Conservation (phyloP, 768 basidiomycete species). For the Lactarius tabidus region DNA sequence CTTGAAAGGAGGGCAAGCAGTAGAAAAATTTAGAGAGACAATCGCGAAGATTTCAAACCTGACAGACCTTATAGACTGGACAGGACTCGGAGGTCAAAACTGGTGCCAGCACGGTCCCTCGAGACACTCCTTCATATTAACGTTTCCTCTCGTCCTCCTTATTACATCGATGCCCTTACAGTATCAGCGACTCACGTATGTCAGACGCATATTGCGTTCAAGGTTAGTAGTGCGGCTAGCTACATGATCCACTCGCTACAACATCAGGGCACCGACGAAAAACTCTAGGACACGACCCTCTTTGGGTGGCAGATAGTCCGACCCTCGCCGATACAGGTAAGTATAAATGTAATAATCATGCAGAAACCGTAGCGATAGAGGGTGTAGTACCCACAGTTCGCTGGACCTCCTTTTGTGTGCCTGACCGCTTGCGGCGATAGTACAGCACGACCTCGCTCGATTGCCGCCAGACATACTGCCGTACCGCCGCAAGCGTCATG, state of each 20-base stretch:
- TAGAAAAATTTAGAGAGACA: too few relatives aligned
- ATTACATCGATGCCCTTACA: background rate
- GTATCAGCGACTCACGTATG: background rate
- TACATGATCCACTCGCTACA: background rate
- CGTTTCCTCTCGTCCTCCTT: background rate
- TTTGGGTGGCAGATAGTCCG: background rate
- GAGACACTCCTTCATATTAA: too few relatives aligned
- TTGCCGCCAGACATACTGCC: slow-evolving; percentile 87
- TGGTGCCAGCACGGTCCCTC: too few relatives aligned
- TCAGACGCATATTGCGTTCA: background rate
- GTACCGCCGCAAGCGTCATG: slow-evolving; percentile 87
- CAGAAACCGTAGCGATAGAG: background rate
- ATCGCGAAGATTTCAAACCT: too few relatives aligned
- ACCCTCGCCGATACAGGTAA: background rate
- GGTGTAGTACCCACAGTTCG: background rate
- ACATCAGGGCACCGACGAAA: background rate
- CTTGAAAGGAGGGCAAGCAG: too few relatives aligned
- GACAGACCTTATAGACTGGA: too few relatives aligned
- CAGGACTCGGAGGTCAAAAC: too few relatives aligned
- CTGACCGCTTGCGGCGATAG: slow-evolving; percentile 47
- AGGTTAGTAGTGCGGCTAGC: background rate
- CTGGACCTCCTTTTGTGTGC: background rate
- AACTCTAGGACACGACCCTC: background rate
- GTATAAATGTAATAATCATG: background rate
- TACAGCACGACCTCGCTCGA: slow-evolving; percentile 68